A percentile compares a stretch with the other conserved stretches of the same genome.
Conservation (phyloP, 2,329 filamentous ascomycete species). For the Curvularia lunata region DNA sequence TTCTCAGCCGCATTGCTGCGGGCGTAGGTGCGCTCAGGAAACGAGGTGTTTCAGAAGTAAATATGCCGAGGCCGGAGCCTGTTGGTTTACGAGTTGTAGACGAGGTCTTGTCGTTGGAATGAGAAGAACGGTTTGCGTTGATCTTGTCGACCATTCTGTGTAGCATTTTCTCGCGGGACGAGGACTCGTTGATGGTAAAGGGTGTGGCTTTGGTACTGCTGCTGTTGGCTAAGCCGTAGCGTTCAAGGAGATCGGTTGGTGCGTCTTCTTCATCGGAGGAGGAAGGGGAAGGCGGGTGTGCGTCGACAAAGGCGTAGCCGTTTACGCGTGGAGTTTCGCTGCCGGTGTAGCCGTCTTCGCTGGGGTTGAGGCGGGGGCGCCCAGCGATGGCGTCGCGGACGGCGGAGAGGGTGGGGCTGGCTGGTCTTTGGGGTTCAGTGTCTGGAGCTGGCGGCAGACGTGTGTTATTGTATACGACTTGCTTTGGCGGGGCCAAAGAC, state of each 20-base stretch:
- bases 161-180: slow-evolving; percentile 78
- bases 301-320: slow-evolving; percentile 93
- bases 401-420: slow-evolving; percentile 83
- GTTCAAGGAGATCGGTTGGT: slow-evolving; percentile 52
- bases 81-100: slow-evolving; percentile 3
- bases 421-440: slow-evolving; percentile 58
- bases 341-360: slow-evolving; percentile 67
- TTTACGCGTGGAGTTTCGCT: slow-evolving; percentile 88
- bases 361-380: slow-evolving; percentile 66
- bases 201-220: slow-evolving; percentile 22
- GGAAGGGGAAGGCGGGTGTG: slow-evolving; percentile 82
- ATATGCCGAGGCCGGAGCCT: slow-evolving; percentile 37
- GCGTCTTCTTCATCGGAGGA: slow-evolving; percentile 53
- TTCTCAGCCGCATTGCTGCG: background rate
- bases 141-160: slow-evolving; percentile 66
- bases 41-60: slow-evolving; percentile 59
- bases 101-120: background rate
- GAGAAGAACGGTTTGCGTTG: slow-evolving; percentile 20
- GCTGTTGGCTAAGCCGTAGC: slow-evolving; percentile 46
- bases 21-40: slow-evolving; percentile 78
- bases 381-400: slow-evolving; percentile 83
- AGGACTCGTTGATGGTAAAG: slow-evolving; percentile 80
- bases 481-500: slow-evolving; percentile 77
- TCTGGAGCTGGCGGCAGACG: slow-evolving; percentile 63
- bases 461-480: slow-evolving; percentile 82